Base-by-base conservation (phyloP, 2,329 filamentous ascomycete genomes). In the Macrophomina tecta region DNA sequence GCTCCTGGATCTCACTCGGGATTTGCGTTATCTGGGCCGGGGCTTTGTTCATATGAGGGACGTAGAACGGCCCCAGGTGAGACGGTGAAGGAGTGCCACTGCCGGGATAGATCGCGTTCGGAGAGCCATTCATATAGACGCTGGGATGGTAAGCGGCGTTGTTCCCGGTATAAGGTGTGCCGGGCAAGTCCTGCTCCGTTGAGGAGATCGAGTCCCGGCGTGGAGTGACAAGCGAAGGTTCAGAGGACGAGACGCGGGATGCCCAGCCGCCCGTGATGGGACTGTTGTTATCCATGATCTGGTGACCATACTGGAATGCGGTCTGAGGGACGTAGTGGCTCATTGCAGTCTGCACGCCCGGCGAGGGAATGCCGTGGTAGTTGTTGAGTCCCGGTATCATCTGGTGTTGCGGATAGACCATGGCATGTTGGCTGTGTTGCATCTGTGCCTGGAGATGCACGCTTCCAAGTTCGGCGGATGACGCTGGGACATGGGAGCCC, bases 201-300 rank as follows among this genome's bases (percentile, higher is more conserved):
- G 83, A 84, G 5, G 83, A 85, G 69, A 83, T 76, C 7, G 83
- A 84, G 69, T 83, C 82, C 56, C 83, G 82, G 45, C 83, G 82
- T 58, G 82, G 82, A 18, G 82, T 84, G 77, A 84, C 82, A 61
- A 85, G 76, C 8, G 82, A 80, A 5, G 83, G 83, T 36, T 83
- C 82, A 8, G 77, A 79, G 18, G 80, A 82, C 5, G 81, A 78
- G 68, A 82, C 79, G 49, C 79, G 79, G 38, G 76, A 74, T 16
- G 82, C 79, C 83, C 82, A 84, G 69, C 76, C 78, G 14, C 80
- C 73, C 42, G 73, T 81, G 70, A 84, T 76, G 6, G 82, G 81
- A 73, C 78, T 82, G 64, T 80, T 76, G 70, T 83, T 80, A 69
- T 82, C 78, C 62, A 77, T 73, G 52, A 78, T 73, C 67, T 79